Evolutionary conservation across 768 basidiomycete species (phyloP).

Genomic region (Boletus subcaerulescens): DNA sequence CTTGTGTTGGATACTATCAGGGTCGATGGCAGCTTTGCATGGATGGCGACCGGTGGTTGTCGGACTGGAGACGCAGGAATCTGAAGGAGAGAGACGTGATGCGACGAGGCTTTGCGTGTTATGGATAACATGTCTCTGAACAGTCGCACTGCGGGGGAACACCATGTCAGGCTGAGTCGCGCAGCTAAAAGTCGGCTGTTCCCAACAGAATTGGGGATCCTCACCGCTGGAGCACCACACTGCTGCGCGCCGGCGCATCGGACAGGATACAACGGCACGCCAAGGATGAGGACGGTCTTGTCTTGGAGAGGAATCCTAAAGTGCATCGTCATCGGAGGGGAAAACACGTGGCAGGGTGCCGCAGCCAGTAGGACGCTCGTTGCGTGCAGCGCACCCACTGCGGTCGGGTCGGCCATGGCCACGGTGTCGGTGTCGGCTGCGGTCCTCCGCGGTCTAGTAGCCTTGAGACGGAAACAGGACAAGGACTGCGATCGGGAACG

Average conservation of each 20-base stretch:
- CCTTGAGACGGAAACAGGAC: no score
- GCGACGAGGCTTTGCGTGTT: neutral
- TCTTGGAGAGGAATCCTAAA: constrained; percentile 17
- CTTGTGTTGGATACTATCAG: no score
- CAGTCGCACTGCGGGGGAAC: neutral
- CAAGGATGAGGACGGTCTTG: constrained; percentile 22
- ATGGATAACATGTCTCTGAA: neutral
- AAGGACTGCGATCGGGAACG: no score
- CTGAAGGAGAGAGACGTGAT: neutral
- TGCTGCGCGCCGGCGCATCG: constrained; percentile 4
- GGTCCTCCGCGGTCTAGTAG: neutral
- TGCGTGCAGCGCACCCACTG: constrained; percentile 24
- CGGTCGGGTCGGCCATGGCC: constrained; percentile 3
- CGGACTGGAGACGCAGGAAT: no score
- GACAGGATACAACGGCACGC: constrained; percentile 11
- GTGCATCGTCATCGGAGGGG: constrained; percentile 22
- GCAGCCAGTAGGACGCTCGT: constrained; percentile 24
- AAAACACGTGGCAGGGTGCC: constrained; percentile 21
- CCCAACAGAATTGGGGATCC: neutral
- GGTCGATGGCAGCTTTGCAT: no score
- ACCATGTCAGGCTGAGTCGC: neutral
- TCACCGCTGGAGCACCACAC: neutral
- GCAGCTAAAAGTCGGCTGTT: neutral
- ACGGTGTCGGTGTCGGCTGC: neutral
- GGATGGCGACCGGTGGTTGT: no score